Percentiles rank a stretch among this genome's conserved stretches.
These are phyloP conservation scores for Leccinum broughii DNA, from an alignment of 768 basidiomycete species.

Conservation along the genomic window DNA sequence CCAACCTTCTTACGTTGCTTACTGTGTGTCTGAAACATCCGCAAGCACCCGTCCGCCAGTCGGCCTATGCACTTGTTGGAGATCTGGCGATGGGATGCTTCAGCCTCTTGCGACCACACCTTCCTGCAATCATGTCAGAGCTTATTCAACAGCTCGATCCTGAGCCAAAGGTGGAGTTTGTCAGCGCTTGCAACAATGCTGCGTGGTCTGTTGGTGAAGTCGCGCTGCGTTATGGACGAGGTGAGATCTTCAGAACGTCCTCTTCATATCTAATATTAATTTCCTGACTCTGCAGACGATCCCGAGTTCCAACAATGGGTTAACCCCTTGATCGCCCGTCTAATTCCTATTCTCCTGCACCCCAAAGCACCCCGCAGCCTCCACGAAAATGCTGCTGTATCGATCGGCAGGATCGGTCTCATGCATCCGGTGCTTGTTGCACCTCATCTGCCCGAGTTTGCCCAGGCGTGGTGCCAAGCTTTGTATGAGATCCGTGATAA, in stretches of 20 bases:
- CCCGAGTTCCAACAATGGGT: constrained; percentile 93
- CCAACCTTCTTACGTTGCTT: constrained; percentile 78
- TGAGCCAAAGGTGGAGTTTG: constrained; percentile 90
- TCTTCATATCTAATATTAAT: constrained; percentile 3
- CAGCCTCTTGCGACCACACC: constrained; percentile 75
- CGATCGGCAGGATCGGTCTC: constrained; percentile 93
- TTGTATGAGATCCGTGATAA: constrained; percentile 98
- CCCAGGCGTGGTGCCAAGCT: constrained; percentile 95
- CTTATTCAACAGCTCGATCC: constrained; percentile 88
- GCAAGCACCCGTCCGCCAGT: constrained; percentile 93
- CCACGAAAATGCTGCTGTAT: constrained; percentile 98
- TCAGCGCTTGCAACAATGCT: constrained; percentile 98
- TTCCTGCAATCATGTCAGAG: constrained; percentile 88
- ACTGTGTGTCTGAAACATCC: constrained; percentile 93
- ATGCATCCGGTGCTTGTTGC: constrained; percentile 90
- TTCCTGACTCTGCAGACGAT: constrained; percentile 50
- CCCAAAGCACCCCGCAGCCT: constrained; percentile 91
- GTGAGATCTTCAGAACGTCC: constrained; percentile 36
- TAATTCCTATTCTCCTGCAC: constrained; percentile 92
- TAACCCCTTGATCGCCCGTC: constrained; percentile 76
- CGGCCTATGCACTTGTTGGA: constrained; percentile 96
- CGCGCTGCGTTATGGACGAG: constrained; percentile 84
- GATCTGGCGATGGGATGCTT: constrained; percentile 98
- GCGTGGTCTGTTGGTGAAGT: constrained; percentile 99
- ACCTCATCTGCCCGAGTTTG: constrained; percentile 86